Base-by-base conservation (phyloP, 495 filamentous ascomycete genomes). In the Penicillium herquei region DNA sequence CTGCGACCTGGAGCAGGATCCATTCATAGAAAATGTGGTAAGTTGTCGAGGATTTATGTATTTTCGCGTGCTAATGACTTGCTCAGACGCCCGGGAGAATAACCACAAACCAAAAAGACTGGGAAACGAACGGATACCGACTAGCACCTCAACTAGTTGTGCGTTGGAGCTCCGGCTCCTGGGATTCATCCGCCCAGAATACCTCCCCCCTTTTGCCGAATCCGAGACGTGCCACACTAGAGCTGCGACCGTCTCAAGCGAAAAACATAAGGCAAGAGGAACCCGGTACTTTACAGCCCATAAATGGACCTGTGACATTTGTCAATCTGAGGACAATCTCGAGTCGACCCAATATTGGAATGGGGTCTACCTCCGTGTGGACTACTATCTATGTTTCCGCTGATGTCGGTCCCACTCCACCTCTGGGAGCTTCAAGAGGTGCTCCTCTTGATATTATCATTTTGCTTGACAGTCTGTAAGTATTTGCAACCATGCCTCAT, bases 161-260 rank as follows among this genome's bases (percentile, higher is more conserved):
- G 14, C 63, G 65, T 21, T 68, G 63, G 63, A 68, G 65, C 44
- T 66, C 65, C 10, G 65, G 63, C 17, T 68, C 65, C 26, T 66
- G 52, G 51, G 40, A 44, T 12, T 39, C 44, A 41, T 8, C 21
- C 21, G 21, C 21, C 21, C 21, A 26, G 21, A 26, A 26, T 26
- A 4, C 2, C 21, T 26, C 21, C 21, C 21, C 21, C 21, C 21
- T 26, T 26, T 26, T 26, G 4, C 21, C 21, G 21, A 26, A 26
- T 2, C 21, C 21, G 21, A 55, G 33, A 11, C 34, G 49, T 3
- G 32, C 35, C 12, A 49, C 49, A 14, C 16, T 46, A 16, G 44
- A 34, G 13, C 39, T 14, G n/a, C 47, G n/a, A 42, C 40, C 10
- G 13, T 34, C 26, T 18, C 37, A 30, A 17, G 16, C 11, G n/a